Conservation (phyloP, 805 yeast genomes). For the Kazachstania africana region DNA sequence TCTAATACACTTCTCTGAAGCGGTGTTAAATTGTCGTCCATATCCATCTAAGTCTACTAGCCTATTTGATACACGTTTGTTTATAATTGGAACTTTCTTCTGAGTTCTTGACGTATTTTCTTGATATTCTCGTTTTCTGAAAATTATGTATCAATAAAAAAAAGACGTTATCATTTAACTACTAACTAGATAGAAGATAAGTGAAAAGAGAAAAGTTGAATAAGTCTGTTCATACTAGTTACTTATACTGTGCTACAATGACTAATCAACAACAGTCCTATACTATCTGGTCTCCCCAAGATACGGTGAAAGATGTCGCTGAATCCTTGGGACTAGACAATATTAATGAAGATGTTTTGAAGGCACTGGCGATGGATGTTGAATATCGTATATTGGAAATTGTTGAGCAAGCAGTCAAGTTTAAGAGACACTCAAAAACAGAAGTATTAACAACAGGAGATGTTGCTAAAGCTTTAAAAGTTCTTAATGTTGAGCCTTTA, state of each 20-base stretch:
- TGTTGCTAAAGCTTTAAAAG: constrained; percentile 67
- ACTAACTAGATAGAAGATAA: no score
- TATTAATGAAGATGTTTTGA: constrained; percentile 84
- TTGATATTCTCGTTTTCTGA: no score
- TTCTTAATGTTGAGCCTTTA: constrained; percentile 87
- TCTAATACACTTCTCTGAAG: constrained; percentile 23
- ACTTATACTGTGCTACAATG: no score
- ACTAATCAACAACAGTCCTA: constrained; percentile 39
- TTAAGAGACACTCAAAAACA: constrained; percentile 89
- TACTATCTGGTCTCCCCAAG: constrained; percentile 94
- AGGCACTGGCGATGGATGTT: constrained; percentile 96
- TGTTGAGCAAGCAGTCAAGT: constrained; percentile 88
- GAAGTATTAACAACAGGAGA: constrained; percentile 72
- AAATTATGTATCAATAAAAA: no score
- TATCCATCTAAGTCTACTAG: constrained; percentile 1
- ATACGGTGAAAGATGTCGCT: constrained; percentile 92
- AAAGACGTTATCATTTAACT: no score
- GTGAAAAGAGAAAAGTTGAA: no score
- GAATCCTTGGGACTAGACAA: constrained; percentile 73
- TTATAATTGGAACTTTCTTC: no score
- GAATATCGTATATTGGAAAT: constrained; percentile 94
- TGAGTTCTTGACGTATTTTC: no score
- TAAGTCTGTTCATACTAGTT: no score
- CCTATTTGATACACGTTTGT: no score
- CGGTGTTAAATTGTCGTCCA: constrained; percentile 17